Percentiles rank a stretch among this genome's conserved stretches.
Conservation (phyloP, 495 filamentous ascomycete species). For the Podospora comata region DNA sequence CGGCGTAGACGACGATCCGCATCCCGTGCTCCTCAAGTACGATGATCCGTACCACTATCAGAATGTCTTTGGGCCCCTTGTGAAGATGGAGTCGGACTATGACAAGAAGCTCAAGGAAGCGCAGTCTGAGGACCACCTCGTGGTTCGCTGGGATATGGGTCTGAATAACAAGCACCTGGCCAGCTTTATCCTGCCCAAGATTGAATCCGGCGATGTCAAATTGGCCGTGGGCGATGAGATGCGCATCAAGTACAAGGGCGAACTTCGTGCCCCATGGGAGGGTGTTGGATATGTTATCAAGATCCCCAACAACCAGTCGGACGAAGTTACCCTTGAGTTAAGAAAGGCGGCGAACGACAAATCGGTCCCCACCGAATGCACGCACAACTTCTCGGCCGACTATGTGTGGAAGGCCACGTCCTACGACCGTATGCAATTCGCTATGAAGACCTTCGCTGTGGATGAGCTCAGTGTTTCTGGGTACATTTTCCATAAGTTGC, state of each 20-base stretch:
- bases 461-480: conserved; percentile 98
- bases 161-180: conserved; percentile 97
- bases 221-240: conserved; percentile 98
- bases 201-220: conserved; percentile 97
- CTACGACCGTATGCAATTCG: conserved; percentile 98
- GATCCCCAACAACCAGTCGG: conserved; percentile 98
- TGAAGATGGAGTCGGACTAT: conserved; percentile 99
- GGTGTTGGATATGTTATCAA: conserved; percentile 99
- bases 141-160: conserved; percentile 94
- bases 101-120: conserved; percentile 98
- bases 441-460: conserved; percentile 98
- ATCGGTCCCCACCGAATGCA: conserved; percentile 93
- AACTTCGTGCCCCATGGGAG: conserved; percentile 92
- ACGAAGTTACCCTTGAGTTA: conserved; percentile 94
- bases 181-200: conserved; percentile 93
- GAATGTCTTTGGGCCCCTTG: conserved; percentile 95
- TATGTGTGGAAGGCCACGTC: conserved; percentile 99
- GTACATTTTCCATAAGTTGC: conserved; percentile 96
- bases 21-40: conserved; percentile 88
- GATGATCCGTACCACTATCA: conserved; percentile 99
- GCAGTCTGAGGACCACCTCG: conserved; percentile 89
- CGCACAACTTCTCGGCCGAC: conserved; percentile 95
- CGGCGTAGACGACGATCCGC: conserved; percentile 91
- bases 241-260: conserved; percentile 93
- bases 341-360: conserved; percentile 75